Base-by-base conservation (phyloP, 2,329 filamentous ascomycete species). In the Colletotrichum magnum region DNA sequence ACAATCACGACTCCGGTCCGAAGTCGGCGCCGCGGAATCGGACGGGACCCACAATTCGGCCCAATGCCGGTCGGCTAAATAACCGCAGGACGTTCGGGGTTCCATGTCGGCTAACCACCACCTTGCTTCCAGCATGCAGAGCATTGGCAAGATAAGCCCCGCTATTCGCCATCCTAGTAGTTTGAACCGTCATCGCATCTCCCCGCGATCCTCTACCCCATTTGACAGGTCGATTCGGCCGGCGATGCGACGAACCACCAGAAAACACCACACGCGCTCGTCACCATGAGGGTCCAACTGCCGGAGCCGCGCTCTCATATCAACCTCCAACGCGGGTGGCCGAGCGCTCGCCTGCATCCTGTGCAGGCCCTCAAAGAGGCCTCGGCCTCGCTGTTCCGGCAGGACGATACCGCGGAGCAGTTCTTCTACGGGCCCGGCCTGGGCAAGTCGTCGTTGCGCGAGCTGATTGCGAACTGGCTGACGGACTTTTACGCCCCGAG, bases 401-500 rank as follows among this genome's bases (percentile, higher is more conserved):
- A 53, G 9, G 21, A 43, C 9, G 32, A 61, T 18, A 10, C 26
- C 15, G 48, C 32, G 18, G 15, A 61, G 15, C 47, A 52, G 21
- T 53, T 52, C 48, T 53, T 26, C 10, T 61, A 61, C 21, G 58
- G 58, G 10, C 26, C 58, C 15, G 48, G 58, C 6, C 48, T 61
- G 21, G 58, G 58, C 2, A n/a, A 48, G 18, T 15, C 58, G 1
- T 24, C 58, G 21, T 2, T 53, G 15, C 58, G 58, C 3, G 48
- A 53, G 12, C 5, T 53, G 5, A 53, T 97, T 41, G 91, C 93
- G 3, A 76, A 80, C 43, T 97, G 93, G 92, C 83, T 97, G 50
- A 86, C 84, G 2, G 73, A 76, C 1, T 91, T 91, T 75, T 95
- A 94, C 76, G 21, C 16, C 32, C 60, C 53, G 24, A n/a, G 41